Conservation (phyloP, 2,329 filamentous ascomycete genomes). For the Xylariales sp. region DNA sequence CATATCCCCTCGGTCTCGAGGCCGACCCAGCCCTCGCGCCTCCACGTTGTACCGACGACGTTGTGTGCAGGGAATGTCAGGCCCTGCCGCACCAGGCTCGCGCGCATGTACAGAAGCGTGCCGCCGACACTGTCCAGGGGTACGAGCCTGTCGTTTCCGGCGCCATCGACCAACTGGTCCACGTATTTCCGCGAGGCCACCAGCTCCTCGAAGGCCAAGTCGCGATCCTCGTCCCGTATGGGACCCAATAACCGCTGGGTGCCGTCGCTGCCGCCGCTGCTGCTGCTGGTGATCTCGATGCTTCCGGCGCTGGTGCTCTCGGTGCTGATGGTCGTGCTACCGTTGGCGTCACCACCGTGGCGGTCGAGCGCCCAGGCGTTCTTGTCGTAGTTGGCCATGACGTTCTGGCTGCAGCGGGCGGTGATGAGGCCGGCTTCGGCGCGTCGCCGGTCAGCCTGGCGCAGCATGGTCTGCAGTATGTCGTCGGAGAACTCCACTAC, state of each 20-base stretch:
- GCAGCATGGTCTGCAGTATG: constrained; percentile 26
- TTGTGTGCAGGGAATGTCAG: constrained; percentile 27
- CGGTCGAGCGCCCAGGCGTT: constrained; percentile 26
- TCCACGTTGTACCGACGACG: constrained; percentile 29
- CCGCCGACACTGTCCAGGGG: constrained; percentile 30
- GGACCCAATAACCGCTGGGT: too few relatives aligned
- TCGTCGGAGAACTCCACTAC: constrained; percentile 25
- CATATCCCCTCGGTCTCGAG: constrained; percentile 32
- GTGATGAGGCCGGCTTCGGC: constrained; percentile 26
- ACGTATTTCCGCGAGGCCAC: constrained; percentile 16
- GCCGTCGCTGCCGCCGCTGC: too few relatives aligned
- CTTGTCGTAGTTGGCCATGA: constrained; percentile 29
- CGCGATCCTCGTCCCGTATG: constrained; percentile 15
- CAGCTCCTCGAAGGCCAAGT: constrained; percentile 12
- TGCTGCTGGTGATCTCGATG: too few relatives aligned
- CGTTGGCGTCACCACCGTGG: too few relatives aligned
- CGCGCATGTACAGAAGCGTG: constrained; percentile 28
- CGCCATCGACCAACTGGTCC: constrained; percentile 19
- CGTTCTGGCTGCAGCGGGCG: constrained; percentile 24
- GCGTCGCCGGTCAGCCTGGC: constrained; percentile 18
- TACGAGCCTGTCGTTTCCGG: constrained; percentile 23
- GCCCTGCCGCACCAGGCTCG: constrained; percentile 25
- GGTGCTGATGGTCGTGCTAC: constrained; percentile 12
- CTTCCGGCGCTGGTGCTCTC: too few relatives aligned
- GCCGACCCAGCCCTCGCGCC: constrained; percentile 26